Evolutionary conservation across 2,329 filamentous ascomycete genomes (phyloP).

Genomic region (Blumeriella jaapii): DNA sequence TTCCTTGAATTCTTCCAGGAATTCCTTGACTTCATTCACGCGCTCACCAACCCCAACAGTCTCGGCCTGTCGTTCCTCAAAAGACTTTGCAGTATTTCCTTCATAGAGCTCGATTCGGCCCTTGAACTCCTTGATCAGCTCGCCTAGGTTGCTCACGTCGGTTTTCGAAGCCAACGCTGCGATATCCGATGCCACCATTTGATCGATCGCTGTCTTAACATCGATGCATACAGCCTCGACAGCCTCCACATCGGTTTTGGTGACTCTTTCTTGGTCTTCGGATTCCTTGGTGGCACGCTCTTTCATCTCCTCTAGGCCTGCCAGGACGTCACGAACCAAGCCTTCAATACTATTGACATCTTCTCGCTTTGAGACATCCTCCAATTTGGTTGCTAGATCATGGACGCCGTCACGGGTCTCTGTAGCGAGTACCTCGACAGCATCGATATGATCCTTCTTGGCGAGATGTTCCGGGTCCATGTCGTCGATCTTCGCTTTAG

Average conservation of each 20-base stretch:
- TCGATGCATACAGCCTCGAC: conserved; percentile 76
- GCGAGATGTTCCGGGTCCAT: conserved; percentile 63
- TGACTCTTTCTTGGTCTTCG: conserved; percentile 46
- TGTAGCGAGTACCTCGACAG: conserved; percentile 43
- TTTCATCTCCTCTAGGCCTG: conserved; percentile 62
- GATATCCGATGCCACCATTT: conserved; percentile 59
- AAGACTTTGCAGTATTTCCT: conserved; percentile 63
- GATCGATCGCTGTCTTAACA: conserved; percentile 67
- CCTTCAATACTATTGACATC: conserved; percentile 69
- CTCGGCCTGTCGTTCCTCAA: conserved; percentile 76
- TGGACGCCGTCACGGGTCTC: conserved; percentile 66
- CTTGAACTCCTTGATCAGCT: conserved; percentile 61
- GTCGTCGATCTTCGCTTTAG: conserved; percentile 79
- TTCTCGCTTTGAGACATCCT: conserved; percentile 62
- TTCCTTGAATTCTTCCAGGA: conserved; percentile 68
- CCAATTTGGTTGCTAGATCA: conserved; percentile 53
- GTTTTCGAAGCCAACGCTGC: conserved; percentile 64
- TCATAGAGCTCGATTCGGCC: conserved; percentile 56
- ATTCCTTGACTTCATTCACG: conserved; percentile 65
- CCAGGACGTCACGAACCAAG: conserved; percentile 66
- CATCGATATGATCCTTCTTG: conserved; percentile 50
- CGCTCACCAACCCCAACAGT: conserved; percentile 67
- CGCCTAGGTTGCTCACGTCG: conserved; percentile 58
- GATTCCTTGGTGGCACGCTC: conserved; percentile 33
- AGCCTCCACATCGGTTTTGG: conserved; percentile 72